Base-by-base conservation (phyloP, 2,329 filamentous ascomycete genomes). In the Stachybotrys echinatus region DNA sequence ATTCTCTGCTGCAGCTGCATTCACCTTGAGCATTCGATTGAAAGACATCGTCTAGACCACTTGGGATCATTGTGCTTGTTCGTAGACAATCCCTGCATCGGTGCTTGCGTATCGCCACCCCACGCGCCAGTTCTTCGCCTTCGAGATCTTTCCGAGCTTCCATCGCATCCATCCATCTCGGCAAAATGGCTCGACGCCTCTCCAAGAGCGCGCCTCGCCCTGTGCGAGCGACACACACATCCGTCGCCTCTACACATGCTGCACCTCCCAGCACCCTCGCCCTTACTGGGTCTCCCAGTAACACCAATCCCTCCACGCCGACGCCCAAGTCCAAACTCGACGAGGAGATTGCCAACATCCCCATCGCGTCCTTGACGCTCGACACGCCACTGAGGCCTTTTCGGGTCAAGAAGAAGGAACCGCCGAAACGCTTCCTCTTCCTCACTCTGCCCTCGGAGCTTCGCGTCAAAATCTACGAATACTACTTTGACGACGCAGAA, bases 381-480 rank as follows among this genome's bases (percentile, higher is more conserved):
- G 66, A 70, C 45, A 67, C 68, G 2, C 63, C 58, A n/a, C 56
- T 60, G 5, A 61, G 55, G 53, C 66, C 64, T 2, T 54, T 69
- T n/a, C 55, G 44, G 23, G 60, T 61, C 21, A 71, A 65, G 50
- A 52, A 52, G 7, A 64, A 62, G 8, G 58, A 58, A 1, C 68
- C 69, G 18, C 61, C 67, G 3, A 64, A 67, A 42, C 75, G 80
- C 0, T 89, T 89, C 49, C 78, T 72, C 7, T 87, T 91, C 63
- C 74, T 90, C 51, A 72, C 79, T 23, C 71, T 92, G 1, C 87
- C 88, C 0, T 76, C 80, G 0, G 88, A 92, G 61, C 66, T 92
- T 23, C 83, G 88, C 7, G 71, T 86, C 52, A 80, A 82, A 58
- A 79, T 92, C 12, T 91, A 90, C 63, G 76, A 74, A 38, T 73